phyloP scores from a whole-genome alignment of 2,329 filamentous ascomycete species.

The Aspergillus niger region DNA sequence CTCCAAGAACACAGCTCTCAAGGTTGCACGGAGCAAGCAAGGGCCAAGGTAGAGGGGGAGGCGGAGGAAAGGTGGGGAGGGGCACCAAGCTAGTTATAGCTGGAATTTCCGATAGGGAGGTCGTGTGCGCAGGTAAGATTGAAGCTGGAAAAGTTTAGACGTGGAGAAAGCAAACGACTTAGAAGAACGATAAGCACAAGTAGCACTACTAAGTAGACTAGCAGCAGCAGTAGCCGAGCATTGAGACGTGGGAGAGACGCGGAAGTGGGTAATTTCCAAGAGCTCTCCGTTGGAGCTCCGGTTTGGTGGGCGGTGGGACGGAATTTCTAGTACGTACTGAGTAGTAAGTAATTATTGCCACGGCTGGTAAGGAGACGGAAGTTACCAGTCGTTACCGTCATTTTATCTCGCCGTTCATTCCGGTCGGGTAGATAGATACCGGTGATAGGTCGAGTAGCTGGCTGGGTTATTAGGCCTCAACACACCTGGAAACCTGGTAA shows the following conservation, averaged over 20 bases:
- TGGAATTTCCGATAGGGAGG: conserved; percentile 5
- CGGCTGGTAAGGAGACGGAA: background rate
- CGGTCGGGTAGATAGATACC: too few relatives aligned
- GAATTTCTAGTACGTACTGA: background rate
- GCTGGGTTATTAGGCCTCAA: too few relatives aligned
- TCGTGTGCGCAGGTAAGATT: conserved; percentile 3
- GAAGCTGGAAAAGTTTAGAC: conserved; percentile 1
- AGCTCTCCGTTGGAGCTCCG: conserved; percentile 9
- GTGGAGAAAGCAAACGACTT: conserved; percentile 8
- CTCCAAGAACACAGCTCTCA: conserved; percentile 12
- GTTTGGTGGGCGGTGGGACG: background rate
- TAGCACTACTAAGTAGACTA: too few relatives aligned
- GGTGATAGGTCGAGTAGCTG: too few relatives aligned
- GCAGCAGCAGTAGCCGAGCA: background rate
- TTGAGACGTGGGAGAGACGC: background rate
- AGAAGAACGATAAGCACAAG: background rate
- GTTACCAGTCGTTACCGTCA: too few relatives aligned
- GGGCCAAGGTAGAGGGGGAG: background rate
- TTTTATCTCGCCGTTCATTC: too few relatives aligned
- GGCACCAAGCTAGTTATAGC: conserved; percentile 2
- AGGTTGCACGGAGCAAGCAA: conserved; percentile 15
- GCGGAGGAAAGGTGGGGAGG: conserved; percentile 3
- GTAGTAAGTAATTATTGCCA: background rate
- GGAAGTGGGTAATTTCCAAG: conserved; percentile 1
- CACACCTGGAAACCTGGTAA: too few relatives aligned